Evolutionary conservation across 2,329 filamentous ascomycete genomes (phyloP).

Genomic region (Trichophyton benhamiae): DNA sequence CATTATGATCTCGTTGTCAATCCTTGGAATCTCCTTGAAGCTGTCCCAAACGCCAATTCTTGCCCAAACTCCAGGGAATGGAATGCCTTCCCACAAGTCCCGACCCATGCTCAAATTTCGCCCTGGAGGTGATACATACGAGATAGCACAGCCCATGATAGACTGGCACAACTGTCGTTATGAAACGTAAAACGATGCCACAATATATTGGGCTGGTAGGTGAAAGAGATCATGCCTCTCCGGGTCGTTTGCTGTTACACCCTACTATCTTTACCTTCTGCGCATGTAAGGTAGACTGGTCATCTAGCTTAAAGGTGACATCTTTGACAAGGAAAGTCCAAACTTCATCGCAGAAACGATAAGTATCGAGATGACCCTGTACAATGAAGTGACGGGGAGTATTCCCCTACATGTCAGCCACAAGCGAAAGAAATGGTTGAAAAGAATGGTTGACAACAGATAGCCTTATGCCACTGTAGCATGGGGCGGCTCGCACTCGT

Average conservation of each 20-base stretch:
- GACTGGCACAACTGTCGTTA: neutral
- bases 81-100: neutral
- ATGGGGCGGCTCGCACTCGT: neutral
- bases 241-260: constrained; percentile 79
- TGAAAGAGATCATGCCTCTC: constrained; percentile 33
- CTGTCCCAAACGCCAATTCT: neutral
- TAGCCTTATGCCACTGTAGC: neutral
- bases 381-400: constrained; percentile 3
- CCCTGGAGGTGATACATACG: neutral
- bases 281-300: constrained; percentile 58
- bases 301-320: constrained; percentile 96
- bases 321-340: constrained; percentile 99
- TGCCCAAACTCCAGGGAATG: neutral
- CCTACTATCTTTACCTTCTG: constrained; percentile 98
- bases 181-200: neutral
- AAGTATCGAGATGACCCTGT: constrained; percentile 91
- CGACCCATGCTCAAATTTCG: neutral
- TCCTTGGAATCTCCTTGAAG: neutral
- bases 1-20: neutral
- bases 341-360: constrained; percentile 98
- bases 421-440: neutral
- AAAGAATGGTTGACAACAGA: neutral
- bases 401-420: neutral
- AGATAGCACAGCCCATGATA: neutral
- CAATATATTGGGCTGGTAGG: neutral